Evolutionary conservation across 805 yeast species (phyloP).

Genomic region (Yamadazyma sp.): DNA sequence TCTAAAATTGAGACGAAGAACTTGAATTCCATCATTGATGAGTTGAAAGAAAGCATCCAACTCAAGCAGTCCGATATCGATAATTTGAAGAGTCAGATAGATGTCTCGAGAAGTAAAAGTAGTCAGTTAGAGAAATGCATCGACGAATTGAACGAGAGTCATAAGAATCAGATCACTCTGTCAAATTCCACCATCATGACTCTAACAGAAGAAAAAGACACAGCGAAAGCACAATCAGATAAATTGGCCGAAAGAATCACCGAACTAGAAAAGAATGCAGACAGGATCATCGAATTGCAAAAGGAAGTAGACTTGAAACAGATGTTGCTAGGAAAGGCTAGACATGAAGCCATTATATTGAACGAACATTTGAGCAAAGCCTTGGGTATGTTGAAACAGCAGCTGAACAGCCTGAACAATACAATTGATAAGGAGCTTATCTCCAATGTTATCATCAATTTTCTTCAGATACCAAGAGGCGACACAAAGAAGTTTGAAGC

Average conservation of each 20-base stretch:
- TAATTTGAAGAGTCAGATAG: constrained; percentile 7
- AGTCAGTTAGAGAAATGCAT: constrained; percentile 4
- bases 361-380: constrained; percentile 97
- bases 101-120: neutral
- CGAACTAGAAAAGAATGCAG: constrained; percentile 17
- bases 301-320: constrained; percentile 60
- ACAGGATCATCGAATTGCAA: constrained; percentile 49
- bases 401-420: constrained; percentile 58
- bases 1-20: constrained; percentile 42
- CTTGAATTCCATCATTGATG: constrained; percentile 41
- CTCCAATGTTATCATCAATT: constrained; percentile 81
- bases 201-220: constrained; percentile 8
- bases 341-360: constrained; percentile 90
- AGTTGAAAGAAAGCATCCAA: constrained; percentile 42
- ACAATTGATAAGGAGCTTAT: constrained; percentile 86
- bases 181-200: constrained; percentile 11
- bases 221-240: constrained; percentile 7
- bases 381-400: constrained; percentile 75
- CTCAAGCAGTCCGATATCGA: constrained; percentile 24
- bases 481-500: constrained; percentile 96
- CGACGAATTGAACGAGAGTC: constrained; percentile 2
- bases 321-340: constrained; percentile 79
- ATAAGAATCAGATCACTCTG: constrained; percentile 10
- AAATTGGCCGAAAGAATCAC: constrained; percentile 11
- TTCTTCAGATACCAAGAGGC: constrained; percentile 83